Conservation (phyloP, 1,284 basidiomycete species). For the Tilletia indica region DNA sequence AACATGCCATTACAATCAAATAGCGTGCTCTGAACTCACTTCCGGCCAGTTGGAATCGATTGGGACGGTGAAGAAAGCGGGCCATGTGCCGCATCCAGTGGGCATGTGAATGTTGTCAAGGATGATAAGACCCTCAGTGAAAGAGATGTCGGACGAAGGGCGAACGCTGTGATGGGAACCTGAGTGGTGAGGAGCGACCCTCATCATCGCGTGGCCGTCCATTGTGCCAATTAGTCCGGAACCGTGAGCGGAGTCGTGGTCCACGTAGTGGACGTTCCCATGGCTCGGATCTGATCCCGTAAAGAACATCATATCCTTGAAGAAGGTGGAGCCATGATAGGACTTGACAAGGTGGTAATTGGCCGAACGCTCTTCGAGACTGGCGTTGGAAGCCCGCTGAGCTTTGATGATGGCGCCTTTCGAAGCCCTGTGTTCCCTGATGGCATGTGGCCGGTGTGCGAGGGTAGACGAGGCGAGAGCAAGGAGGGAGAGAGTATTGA, state of each 20-base stretch:
- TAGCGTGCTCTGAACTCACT: background rate
- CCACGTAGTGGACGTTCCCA: slow-evolving; percentile 39
- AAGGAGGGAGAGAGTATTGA: background rate
- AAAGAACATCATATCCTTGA: slow-evolving; percentile 44
- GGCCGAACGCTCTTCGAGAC: background rate
- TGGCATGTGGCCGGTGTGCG: background rate
- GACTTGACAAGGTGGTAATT: slow-evolving; percentile 12
- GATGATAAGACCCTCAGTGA: slow-evolving; percentile 40
- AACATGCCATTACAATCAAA: background rate
- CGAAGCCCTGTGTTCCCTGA: background rate
- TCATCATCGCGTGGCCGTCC: slow-evolving; percentile 38
- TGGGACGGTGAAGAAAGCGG: slow-evolving; percentile 5
- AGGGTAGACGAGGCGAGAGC: slow-evolving; percentile 5
- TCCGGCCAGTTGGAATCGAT: slow-evolving; percentile 5
- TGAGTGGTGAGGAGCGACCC: slow-evolving; percentile 27
- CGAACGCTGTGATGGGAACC: slow-evolving; percentile 24
- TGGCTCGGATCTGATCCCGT: slow-evolving; percentile 39
- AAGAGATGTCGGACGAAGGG: slow-evolving; percentile 34
- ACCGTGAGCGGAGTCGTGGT: slow-evolving; percentile 23
- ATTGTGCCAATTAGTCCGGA: slow-evolving; percentile 33
- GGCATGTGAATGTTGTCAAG: slow-evolving; percentile 37
- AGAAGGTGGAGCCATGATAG: slow-evolving; percentile 38
- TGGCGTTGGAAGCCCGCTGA: slow-evolving; percentile 4
- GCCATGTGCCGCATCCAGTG: slow-evolving; percentile 35
- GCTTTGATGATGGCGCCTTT: slow-evolving; percentile 12